Percentiles rank a stretch among this genome's conserved stretches.
These are phyloP conservation scores for Aureobasidium sp. DNA, from an alignment of 2,329 filamentous ascomycete genomes.

Conservation along the genomic window DNA sequence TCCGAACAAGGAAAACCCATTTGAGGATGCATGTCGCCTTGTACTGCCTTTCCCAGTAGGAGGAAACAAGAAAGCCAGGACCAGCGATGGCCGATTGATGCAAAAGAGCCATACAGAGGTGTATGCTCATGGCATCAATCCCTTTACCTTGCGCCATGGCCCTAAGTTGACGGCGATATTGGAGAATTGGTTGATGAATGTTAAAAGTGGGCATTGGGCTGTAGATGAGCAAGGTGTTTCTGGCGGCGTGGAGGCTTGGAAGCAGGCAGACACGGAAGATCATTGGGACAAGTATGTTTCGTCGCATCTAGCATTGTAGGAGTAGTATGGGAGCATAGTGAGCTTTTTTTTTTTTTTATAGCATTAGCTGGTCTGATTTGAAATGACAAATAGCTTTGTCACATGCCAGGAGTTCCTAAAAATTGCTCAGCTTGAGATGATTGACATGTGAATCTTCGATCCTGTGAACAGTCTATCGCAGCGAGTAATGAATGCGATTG, in stretches of 20 bases:
- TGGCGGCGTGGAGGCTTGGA: conserved; percentile 24
- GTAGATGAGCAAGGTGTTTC: conserved; percentile 24
- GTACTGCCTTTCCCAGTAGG: conserved; percentile 24
- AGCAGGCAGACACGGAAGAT: conserved; percentile 24
- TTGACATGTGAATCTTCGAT: too few species aligned
- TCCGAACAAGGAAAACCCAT: conserved; percentile 25
- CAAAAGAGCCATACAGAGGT: conserved; percentile 23
- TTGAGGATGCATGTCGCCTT: conserved; percentile 26
- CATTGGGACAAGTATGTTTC: conserved; percentile 18
- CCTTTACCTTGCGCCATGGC: conserved; percentile 25
- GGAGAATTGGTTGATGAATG: conserved; percentile 24
- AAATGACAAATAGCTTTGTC: too few species aligned
- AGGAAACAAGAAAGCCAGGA: conserved; percentile 22
- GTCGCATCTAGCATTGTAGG: not conserved
- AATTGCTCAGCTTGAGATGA: too few species aligned
- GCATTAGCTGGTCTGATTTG: not conserved
- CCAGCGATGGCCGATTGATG: conserved; percentile 23
- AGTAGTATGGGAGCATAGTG: not conserved
- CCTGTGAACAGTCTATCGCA: too few species aligned
- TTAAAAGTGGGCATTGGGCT: conserved; percentile 25
- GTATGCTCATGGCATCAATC: conserved; percentile 26
- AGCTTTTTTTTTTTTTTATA: not conserved
- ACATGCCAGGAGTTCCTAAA: too few species aligned
- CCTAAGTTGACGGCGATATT: conserved; percentile 24
- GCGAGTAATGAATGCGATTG: too few species aligned